phyloP scores from a whole-genome alignment of 495 filamentous ascomycete genomes.

The Neurospora sp. region DNA sequence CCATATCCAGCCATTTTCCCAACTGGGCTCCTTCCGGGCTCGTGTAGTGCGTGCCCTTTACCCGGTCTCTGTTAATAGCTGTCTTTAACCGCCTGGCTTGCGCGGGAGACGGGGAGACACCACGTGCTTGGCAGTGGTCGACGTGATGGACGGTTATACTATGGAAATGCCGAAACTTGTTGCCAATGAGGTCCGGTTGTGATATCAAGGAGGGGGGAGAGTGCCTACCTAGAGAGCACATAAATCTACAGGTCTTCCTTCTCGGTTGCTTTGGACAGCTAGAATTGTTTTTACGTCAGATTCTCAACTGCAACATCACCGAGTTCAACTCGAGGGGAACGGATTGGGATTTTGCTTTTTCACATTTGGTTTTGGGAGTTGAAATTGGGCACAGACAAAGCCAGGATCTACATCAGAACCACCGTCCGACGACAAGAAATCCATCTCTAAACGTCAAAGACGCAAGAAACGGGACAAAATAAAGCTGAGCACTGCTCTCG shows the following conservation, averaged over 20 bases:
- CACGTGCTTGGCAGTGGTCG: no score
- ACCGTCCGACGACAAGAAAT: not conserved
- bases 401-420: not conserved
- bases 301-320: not conserved
- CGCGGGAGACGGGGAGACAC: no score
- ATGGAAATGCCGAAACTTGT: no score
- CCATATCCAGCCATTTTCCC: no score
- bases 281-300: not conserved
- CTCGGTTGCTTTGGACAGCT: not conserved
- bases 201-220: no score
- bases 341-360: not conserved
- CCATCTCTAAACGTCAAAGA: not conserved
- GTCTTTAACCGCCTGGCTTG: no score
- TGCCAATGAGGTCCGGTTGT: no score
- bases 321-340: not conserved
- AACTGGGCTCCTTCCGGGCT: no score
- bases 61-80: no score
- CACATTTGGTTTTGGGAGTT: not conserved
- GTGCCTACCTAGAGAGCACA: not conserved
- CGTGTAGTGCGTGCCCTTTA: no score
- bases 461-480: conserved; percentile 7
- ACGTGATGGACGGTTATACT: no score
- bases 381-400: not conserved
- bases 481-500: conserved; percentile 26
- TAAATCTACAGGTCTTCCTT: not conserved